These are phyloP conservation scores for Podaxis sp. DNA, from an alignment of 768 basidiomycete species.

Conservation along the genomic window DNA sequence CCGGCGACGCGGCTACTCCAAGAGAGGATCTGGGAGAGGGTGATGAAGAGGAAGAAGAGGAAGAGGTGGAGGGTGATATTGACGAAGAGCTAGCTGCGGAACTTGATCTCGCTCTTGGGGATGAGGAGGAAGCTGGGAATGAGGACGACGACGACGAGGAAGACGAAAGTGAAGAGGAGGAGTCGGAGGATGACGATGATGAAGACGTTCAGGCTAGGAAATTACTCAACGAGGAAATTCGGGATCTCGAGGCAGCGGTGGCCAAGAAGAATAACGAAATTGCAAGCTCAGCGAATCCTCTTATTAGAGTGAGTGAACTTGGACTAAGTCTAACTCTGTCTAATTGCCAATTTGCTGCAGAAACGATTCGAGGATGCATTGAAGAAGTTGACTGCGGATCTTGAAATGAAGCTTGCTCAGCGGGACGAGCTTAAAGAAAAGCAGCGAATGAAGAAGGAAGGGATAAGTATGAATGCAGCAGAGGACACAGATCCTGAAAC, in stretches of 20 bases:
- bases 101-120: conserved; percentile 80
- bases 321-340: not conserved
- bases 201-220: conserved; percentile 77
- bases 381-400: conserved; percentile 81
- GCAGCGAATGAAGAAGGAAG: conserved; percentile 69
- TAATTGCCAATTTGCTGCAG: conserved; percentile 32
- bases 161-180: conserved; percentile 69
- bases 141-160: conserved; percentile 67
- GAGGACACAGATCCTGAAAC: conserved; percentile 37
- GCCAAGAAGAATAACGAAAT: conserved; percentile 84
- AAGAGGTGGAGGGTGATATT: conserved; percentile 71
- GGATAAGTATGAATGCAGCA: conserved; percentile 41
- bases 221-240: conserved; percentile 83
- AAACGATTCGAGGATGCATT: conserved; percentile 93
- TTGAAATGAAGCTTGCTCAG: conserved; percentile 81
- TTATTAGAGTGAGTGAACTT: conserved; percentile 63
- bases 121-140: conserved; percentile 62
- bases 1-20: conserved; percentile 60
- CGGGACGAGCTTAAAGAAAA: conserved; percentile 79
- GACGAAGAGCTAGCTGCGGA: conserved; percentile 89
- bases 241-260: conserved; percentile 85
- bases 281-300: conserved; percentile 77
- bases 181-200: conserved; percentile 83
- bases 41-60: conserved; percentile 57
- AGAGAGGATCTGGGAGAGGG: conserved; percentile 54